Evolutionary conservation across 2,329 filamentous ascomycete genomes (phyloP).

Genomic region (Aspergillus niger): DNA sequence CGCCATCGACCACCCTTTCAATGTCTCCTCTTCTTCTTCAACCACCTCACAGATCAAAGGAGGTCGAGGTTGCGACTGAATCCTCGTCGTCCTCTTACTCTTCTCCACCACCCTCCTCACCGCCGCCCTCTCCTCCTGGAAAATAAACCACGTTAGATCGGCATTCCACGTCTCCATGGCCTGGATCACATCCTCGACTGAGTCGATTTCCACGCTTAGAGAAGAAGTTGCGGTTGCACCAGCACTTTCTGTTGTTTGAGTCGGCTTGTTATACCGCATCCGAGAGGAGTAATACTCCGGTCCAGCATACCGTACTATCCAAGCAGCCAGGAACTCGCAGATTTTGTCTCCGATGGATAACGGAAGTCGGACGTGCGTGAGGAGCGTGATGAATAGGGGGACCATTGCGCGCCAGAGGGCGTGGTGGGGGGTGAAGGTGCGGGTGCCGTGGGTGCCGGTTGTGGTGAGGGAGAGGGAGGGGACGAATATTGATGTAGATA

Average conservation of each 20-base stretch:
- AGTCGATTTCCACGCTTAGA: conserved; percentile 16
- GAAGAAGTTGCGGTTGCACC: neutral
- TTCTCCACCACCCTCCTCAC: conserved; percentile 19
- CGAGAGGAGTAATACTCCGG: conserved; percentile 34
- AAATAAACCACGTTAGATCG: conserved; percentile 47
- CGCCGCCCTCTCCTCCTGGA: conserved; percentile 26
- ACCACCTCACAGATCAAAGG: conserved; percentile 13
- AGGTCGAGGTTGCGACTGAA: neutral
- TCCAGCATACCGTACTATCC: conserved; percentile 40
- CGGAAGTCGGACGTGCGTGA: conserved; percentile 43
- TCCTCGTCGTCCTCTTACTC: conserved; percentile 32
- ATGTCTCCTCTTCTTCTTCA: conserved; percentile 15
- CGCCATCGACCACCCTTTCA: conserved; percentile 12
- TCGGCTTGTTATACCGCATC: neutral
- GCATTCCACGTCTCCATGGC: conserved; percentile 47
- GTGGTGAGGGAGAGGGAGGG: conserved; percentile 23
- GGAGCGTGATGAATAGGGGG: conserved; percentile 42
- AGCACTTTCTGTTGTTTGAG: neutral
- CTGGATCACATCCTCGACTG: conserved; percentile 34
- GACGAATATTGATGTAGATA: conserved; percentile 21
- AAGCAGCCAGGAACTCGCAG: conserved; percentile 40
- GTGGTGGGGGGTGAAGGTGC: conserved; percentile 43
- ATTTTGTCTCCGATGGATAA: conserved; percentile 45
- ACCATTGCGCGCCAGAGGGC: conserved; percentile 41
- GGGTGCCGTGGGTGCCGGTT: conserved; percentile 23